Evolutionary conservation across 306 rosid genomes (phyloP).

Genomic region (Castanea crenata): DNA sequence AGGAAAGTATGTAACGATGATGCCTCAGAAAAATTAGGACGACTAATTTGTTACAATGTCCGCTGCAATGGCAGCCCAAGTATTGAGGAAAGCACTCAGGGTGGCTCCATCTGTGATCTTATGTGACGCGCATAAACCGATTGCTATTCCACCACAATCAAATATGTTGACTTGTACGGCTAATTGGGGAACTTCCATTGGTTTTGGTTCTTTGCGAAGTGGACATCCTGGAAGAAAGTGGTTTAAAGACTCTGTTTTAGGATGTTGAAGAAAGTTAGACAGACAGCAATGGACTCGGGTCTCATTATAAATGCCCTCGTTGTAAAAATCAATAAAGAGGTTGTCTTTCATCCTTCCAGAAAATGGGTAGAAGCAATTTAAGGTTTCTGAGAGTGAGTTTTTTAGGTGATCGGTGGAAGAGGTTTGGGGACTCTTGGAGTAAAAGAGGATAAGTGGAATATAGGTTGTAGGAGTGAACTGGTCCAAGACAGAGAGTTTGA

Average conservation of each 20-base stretch:
- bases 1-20: slow-evolving; percentile 26
- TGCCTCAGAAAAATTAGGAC: slow-evolving; percentile 34
- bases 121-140: slow-evolving; percentile 44
- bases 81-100: slow-evolving; percentile 22
- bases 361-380: no score
- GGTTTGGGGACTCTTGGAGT: neutral
- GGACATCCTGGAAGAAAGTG: slow-evolving; percentile 42
- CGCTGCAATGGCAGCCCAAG: slow-evolving; percentile 42
- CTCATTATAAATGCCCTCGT: slow-evolving; percentile 50
- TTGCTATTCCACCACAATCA: slow-evolving; percentile 50
- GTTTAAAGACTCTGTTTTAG: slow-evolving; percentile 24
- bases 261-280: slow-evolving; percentile 41
- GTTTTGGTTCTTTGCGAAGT: slow-evolving; percentile 11
- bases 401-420: no score
- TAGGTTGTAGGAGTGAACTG: slow-evolving; percentile 21
- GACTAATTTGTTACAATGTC: slow-evolving; percentile 3
- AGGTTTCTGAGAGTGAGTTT: no score
- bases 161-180: slow-evolving; percentile 45
- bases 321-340: slow-evolving; percentile 36
- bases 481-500: slow-evolving; percentile 24
- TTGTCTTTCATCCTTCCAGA: neutral
- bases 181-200: slow-evolving; percentile 21
- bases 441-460: slow-evolving; percentile 27
- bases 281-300: slow-evolving; percentile 38
- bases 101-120: slow-evolving; percentile 40